Conservation (phyloP, 345 rosid species). For the Camelina laxa region DNA sequence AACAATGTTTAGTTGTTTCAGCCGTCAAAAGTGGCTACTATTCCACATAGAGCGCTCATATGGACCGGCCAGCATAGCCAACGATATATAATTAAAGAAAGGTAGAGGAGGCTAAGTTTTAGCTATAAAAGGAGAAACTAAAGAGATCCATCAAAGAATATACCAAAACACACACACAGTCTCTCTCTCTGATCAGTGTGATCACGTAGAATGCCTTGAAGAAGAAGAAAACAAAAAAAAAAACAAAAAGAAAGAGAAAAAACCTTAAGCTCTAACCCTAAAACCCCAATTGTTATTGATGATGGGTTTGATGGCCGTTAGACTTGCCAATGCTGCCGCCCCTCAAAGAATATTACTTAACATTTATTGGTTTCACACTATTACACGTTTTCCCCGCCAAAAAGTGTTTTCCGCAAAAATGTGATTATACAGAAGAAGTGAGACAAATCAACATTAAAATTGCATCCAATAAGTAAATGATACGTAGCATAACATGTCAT, state of each 20-base stretch:
- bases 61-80: conserved; percentile 2
- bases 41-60: conserved; percentile 20
- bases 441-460: too few species aligned
- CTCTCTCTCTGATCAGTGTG: neutral
- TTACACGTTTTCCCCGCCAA: too few species aligned
- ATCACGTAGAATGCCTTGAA: neutral
- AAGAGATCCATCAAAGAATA: too few species aligned
- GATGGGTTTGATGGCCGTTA: conserved; percentile 50
- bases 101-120: neutral
- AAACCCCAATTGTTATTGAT: neutral
- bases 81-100: neutral
- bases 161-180: too few species aligned
- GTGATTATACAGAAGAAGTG: too few species aligned
- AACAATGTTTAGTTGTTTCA: neutral
- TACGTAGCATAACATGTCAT: too few species aligned
- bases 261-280: conserved; percentile 26
- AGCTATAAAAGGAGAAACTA: neutral
- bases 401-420: too few species aligned
- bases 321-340: too few species aligned
- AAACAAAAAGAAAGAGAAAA: neutral
- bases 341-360: too few species aligned
- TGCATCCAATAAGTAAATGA: too few species aligned
- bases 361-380: too few species aligned
- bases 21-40: conserved; percentile 23
- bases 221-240: conserved; percentile 1